Evolutionary conservation across 192 early-diverging fungal species (phyloP).

Genomic region (Entomortierella chlamydospora): DNA sequence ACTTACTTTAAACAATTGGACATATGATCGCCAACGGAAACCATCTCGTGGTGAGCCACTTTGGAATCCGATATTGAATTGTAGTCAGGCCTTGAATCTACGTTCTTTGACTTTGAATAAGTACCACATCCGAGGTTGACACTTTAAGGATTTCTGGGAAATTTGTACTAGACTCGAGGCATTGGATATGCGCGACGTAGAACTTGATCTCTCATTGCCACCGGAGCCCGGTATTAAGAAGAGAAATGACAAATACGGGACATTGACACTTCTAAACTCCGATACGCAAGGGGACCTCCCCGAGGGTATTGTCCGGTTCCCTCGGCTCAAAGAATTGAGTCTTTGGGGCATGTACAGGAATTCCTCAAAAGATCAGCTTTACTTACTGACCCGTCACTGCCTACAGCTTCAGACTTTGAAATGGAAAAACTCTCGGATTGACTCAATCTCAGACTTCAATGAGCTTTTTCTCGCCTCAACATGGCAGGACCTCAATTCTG

Average conservation of each 20-base stretch:
- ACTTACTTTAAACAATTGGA: neutral
- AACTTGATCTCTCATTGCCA: neutral
- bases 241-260: neutral
- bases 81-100: neutral
- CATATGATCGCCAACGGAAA: neutral
- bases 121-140: conserved; percentile 4
- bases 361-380: neutral
- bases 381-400: neutral
- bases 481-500: conserved; percentile 7
- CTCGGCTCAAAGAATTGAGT: neutral
- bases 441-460: neutral
- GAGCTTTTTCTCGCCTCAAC: neutral
- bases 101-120: conserved; percentile 2
- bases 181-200: neutral
- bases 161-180: conserved; percentile 13
- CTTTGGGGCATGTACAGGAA: neutral
- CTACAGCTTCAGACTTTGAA: neutral
- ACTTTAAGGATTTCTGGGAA: conserved; percentile 18
- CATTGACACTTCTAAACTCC: neutral
- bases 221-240: neutral
- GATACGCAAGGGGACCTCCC: neutral
- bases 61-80: conserved; percentile 20
- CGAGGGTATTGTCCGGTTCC: neutral
- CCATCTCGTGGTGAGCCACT: neutral
- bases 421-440: neutral